Evolutionary conservation across 805 yeast species (phyloP).

Genomic region (Sporopachydermia lactativora): DNA sequence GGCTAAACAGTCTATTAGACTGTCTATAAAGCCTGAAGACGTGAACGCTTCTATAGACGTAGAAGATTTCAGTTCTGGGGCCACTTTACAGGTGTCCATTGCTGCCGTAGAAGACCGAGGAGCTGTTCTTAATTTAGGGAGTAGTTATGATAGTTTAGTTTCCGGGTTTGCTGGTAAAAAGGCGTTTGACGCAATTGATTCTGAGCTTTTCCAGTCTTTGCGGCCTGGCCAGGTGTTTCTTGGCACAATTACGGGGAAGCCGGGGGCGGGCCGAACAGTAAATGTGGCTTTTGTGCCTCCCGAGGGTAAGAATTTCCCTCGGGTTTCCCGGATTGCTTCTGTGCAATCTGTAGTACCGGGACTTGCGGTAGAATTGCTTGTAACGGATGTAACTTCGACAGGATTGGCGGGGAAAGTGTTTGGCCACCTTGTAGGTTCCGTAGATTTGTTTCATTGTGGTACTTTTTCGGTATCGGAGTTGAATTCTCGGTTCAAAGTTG

Average conservation of each 20-base stretch:
- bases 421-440: constrained; percentile 62
- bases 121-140: constrained; percentile 58
- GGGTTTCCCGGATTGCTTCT: constrained; percentile 45
- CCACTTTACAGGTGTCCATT: constrained; percentile 62
- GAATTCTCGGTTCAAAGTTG: constrained; percentile 52
- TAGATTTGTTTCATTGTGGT: constrained; percentile 53
- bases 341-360: constrained; percentile 83
- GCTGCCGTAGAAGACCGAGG: constrained; percentile 89
- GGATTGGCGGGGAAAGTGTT: constrained; percentile 66
- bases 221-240: constrained; percentile 58
- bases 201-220: constrained; percentile 23
- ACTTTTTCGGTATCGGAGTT: constrained; percentile 30
- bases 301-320: constrained; percentile 30
- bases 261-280: constrained; percentile 38
- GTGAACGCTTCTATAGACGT: constrained; percentile 48
- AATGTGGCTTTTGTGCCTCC: constrained; percentile 37
- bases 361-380: constrained; percentile 55
- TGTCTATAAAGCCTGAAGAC: constrained; percentile 58
- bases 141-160: constrained; percentile 22
- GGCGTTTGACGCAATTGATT: constrained; percentile 32
- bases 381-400: constrained; percentile 38
- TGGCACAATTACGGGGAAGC: constrained; percentile 35
- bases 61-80: constrained; percentile 42
- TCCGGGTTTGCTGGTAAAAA: constrained; percentile 68
- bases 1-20: constrained; percentile 45